Conservation (phyloP, 129 eudicot species). For the Centrapalus pauciflorus region DNA sequence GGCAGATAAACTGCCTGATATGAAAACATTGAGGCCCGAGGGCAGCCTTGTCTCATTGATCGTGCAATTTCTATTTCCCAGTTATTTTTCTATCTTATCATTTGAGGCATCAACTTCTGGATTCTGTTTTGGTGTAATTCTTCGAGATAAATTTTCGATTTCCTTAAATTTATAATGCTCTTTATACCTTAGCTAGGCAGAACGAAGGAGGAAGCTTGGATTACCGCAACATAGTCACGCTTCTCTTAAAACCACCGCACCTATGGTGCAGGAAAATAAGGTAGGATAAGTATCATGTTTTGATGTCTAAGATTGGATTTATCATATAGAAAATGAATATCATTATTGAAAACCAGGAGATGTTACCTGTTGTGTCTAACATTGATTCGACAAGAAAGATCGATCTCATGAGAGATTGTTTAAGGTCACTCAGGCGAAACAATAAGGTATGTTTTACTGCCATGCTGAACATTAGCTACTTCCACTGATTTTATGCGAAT, state of each 20-base stretch:
- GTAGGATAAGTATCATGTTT: constrained; percentile 27
- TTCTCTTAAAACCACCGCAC: constrained; percentile 28
- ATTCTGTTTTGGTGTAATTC: not conserved
- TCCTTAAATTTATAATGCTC: not conserved
- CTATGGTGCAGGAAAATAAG: constrained; percentile 32
- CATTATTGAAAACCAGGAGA: constrained; percentile 28
- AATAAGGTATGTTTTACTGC: constrained; percentile 41
- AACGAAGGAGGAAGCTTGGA: constrained; percentile 53
- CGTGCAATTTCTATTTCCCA: not conserved
- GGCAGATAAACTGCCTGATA: not conserved
- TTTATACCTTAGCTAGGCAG: constrained; percentile 42
- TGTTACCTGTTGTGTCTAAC: constrained; percentile 26
- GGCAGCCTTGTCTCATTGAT: not conserved
- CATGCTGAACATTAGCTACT: not conserved
- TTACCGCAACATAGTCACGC: constrained; percentile 28
- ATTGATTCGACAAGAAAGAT: constrained; percentile 33
- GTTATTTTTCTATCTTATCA: not conserved
- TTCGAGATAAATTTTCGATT: not conserved
- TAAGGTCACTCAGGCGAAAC: constrained; percentile 64
- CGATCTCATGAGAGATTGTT: constrained; percentile 68
- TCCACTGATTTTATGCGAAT: not conserved
- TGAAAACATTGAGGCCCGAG: not conserved
- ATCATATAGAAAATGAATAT: not conserved
- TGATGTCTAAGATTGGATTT: constrained; percentile 11
- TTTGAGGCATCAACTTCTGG: not conserved